Evolutionary conservation across 2,329 filamentous ascomycete genomes (phyloP), one percentile per base, ranked within the genome.

Genomic region (Fusarium vanettenii): DNA sequence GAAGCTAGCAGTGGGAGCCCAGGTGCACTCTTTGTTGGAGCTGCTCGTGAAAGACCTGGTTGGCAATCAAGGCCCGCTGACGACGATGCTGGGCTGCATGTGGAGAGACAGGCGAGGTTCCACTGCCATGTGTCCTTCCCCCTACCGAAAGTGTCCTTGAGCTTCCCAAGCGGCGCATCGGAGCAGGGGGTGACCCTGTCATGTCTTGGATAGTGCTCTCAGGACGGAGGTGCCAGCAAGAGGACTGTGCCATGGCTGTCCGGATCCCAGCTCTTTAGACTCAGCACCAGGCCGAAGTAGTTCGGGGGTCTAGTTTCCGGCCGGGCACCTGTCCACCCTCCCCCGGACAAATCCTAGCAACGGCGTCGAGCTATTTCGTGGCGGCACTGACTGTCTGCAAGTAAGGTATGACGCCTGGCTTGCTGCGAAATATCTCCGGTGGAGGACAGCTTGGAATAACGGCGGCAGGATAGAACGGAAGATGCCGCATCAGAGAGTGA

Each of bases 51-150:
- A 55, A 62, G 66, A 48, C 63, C 55, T 63, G 66, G 71, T 60
- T 67, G 70, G 66, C 67, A 64, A 63, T 64, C 56, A 66, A 66
- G 65, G 67, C 50, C 71, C 64, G 66, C 68, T 70, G 67, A 66
- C 69, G 74, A 74, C 66, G 69, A 74, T 73, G 74, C 71, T 68
- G 67, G 67, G 66, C 65, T 76, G 69, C 71, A 73, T 72, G 70
- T 76, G 74, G 75, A 66, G 71, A 74, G 70, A 71, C 69, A 57
- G 69, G 56, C 63, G 66, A 64, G 62, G 71, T 74, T 70, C 73
- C 77, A 78, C 73, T 77, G 73, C 76, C 73, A 77, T 78, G 77
- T 78, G 77, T 74, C 72, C 64, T 59, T 70, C 66, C 70, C 66
- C 68, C 69, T 76, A 68, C 74, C 68, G 48, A 63, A 67, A 71